phyloP scores from a whole-genome alignment of 1,284 basidiomycete genomes.

The Sparassis latifolia region DNA sequence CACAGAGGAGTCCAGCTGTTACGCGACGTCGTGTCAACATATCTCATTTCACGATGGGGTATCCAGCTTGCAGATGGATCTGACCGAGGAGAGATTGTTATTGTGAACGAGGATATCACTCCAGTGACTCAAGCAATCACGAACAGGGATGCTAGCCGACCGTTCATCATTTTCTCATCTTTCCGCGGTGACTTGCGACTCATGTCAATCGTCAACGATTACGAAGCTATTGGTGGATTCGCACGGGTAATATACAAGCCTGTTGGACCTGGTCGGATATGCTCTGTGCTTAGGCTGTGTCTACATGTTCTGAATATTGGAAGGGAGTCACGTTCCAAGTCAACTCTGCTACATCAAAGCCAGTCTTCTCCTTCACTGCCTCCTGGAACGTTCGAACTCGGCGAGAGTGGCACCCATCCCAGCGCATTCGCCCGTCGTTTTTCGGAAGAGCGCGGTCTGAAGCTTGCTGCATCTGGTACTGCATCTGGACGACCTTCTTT shows the following conservation, averaged over 20 bases:
- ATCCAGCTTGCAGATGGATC: conserved; percentile 48
- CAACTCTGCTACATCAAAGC: conserved; percentile 1
- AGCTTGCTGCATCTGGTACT: conserved; percentile 8
- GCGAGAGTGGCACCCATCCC: conserved; percentile 12
- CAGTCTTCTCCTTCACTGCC: neutral
- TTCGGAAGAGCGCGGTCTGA: conserved; percentile 37
- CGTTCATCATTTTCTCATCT: conserved; percentile 72
- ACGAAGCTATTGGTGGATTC: conserved; percentile 81
- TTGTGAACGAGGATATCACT: conserved; percentile 77
- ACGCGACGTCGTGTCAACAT: conserved; percentile 54
- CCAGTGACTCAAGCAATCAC: conserved; percentile 54
- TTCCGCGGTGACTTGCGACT: conserved; percentile 60
- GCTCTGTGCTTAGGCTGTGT: conserved; percentile 64
- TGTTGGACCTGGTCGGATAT: conserved; percentile 75
- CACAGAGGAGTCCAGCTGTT: conserved; percentile 71
- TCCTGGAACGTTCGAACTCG: conserved; percentile 1
- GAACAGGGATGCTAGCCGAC: conserved; percentile 48
- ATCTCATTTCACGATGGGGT: conserved; percentile 75
- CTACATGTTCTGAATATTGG: conserved; percentile 57
- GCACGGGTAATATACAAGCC: conserved; percentile 88
- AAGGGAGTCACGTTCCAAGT: conserved; percentile 13
- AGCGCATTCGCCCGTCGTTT: conserved; percentile 35
- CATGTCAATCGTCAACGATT: conserved; percentile 58
- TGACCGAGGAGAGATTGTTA: conserved; percentile 65
- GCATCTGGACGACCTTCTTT: conserved; percentile 31